These are phyloP conservation scores for Taphrina wiesneri DNA, from an alignment of 1,139 yeast genomes.

Conservation along the genomic window DNA sequence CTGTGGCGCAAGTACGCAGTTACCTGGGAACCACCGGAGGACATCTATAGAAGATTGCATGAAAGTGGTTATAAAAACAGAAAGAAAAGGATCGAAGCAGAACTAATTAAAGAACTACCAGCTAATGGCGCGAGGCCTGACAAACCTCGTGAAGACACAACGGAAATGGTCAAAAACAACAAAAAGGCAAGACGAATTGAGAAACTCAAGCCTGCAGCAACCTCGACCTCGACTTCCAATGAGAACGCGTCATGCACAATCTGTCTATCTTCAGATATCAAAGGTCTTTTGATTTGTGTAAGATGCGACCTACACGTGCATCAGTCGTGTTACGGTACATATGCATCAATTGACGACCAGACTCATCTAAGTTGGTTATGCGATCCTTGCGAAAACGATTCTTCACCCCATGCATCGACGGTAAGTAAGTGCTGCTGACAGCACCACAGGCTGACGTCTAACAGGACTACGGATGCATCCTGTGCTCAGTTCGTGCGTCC, in stretches of 20 bases:
- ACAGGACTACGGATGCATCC: conserved; percentile 57
- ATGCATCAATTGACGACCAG: conserved; percentile 34
- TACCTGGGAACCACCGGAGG: conserved; percentile 81
- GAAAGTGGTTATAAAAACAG: conserved; percentile 55
- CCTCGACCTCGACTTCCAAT: conserved; percentile 30
- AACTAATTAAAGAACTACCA: conserved; percentile 60
- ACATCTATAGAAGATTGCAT: conserved; percentile 57
- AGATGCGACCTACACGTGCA: conserved; percentile 76
- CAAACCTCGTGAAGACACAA: conserved; percentile 40
- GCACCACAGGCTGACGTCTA: not conserved
- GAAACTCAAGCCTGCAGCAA: conserved; percentile 61
- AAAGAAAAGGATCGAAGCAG: conserved; percentile 68
- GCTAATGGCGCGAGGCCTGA: conserved; percentile 27
- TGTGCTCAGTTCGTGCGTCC: conserved; percentile 56
- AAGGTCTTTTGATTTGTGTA: conserved; percentile 57
- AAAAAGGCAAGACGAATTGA: conserved; percentile 12
- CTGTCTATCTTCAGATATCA: conserved; percentile 43
- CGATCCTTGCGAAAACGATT: conserved; percentile 74
- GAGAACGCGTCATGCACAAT: conserved; percentile 1
- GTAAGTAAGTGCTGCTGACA: conserved; percentile 39
- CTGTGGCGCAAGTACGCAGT: conserved; percentile 91
- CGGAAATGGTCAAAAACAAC: not conserved
- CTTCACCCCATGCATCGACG: conserved; percentile 60
- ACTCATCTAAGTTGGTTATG: conserved; percentile 63
- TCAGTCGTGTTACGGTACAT: conserved; percentile 65